Evolutionary conservation across 1,284 basidiomycete species (phyloP), one percentile per base, ranked within the genome.

Genomic region (Paramarasmius palmivorus): DNA sequence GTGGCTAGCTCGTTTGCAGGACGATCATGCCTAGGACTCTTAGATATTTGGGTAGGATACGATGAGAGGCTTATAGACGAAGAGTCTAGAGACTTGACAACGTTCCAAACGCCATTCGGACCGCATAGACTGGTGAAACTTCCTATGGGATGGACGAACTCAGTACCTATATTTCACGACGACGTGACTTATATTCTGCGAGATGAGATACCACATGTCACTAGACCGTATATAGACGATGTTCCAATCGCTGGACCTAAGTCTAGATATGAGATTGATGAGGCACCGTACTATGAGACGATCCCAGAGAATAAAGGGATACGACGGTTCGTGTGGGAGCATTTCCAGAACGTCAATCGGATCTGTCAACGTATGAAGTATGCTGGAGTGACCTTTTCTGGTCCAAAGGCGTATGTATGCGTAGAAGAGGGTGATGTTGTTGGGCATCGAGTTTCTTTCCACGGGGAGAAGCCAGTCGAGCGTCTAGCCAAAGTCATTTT

Each of bases 121-220:
- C 57, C 57, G 0, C 41, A 64, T 1, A 38, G 52, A 3, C 54
- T 68, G 2, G 63, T 62, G 12, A 50, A 32, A 34, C 37, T 61
- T 25, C 61, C 54, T 5, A 63, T 53, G 52, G 74, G 74, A 0
- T 76, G 65, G 65, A 73, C 72, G 0, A 74, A 76, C 47, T 74
- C 68, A 0, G 66, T 72, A 0, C 66, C 67, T 0, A 68, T 73
- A 12, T 69, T 72, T 42, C 70, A 74, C 52, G 65, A 67, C 36
- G 61, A 71, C 53, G 59, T 75, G 1, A 66, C 64, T 0, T 67
- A 64, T 47, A 73, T 73, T 26, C 58, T 77, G 0, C 62, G 69
- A 34, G 55, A 58, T 2, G 65, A 76, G 46, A 73, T 75, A n/a
- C 67, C 67, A 2, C 25, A 71, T 8, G n/a, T 63, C 15, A 65